A percentile compares a stretch with the other conserved stretches of the same genome.
These are phyloP conservation scores for Bimuria novae-zelandiae DNA, from an alignment of 2,329 filamentous ascomycete genomes.

Conservation along the genomic window DNA sequence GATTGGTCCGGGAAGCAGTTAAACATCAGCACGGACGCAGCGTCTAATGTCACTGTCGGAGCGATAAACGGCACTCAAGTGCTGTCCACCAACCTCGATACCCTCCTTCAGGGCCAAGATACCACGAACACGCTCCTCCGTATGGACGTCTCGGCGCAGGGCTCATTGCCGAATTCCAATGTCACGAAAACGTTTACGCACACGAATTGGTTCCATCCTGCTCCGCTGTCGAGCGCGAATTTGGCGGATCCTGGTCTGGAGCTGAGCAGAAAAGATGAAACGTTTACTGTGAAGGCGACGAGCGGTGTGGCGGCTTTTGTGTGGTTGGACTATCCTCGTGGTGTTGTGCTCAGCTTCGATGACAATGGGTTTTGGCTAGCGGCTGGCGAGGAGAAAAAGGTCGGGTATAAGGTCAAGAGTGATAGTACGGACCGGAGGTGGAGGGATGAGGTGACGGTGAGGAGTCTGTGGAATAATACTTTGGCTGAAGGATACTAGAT, in stretches of 20 bases:
- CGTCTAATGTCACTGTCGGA: constrained; percentile 51
- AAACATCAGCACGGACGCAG: constrained; percentile 42
- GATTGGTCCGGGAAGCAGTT: constrained; percentile 55
- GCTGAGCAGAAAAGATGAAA: constrained; percentile 39
- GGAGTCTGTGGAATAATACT: constrained; percentile 58
- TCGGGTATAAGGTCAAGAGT: constrained; percentile 54
- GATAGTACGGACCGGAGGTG: constrained; percentile 52
- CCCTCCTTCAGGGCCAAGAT: constrained; percentile 40
- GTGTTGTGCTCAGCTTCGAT: constrained; percentile 57
- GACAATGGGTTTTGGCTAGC: constrained; percentile 59
- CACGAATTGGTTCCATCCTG: constrained; percentile 56
- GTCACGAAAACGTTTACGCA: constrained; percentile 52
- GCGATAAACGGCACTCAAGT: constrained; percentile 59
- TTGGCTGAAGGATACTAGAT: constrained; percentile 1
- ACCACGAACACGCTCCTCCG: constrained; percentile 48
- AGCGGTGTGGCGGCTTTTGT: constrained; percentile 58
- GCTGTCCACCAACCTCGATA: constrained; percentile 46
- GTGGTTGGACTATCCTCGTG: constrained; percentile 59
- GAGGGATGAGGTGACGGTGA: constrained; percentile 54
- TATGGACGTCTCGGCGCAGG: constrained; percentile 52
- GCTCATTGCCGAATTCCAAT: constrained; percentile 54
- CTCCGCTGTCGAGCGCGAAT: constrained; percentile 51
- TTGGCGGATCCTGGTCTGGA: constrained; percentile 56
- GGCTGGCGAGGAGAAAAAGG: constrained; percentile 50
- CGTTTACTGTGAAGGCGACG: constrained; percentile 55